Base-by-base conservation (phyloP, 2,329 filamentous ascomycete genomes). In the Hypoxylon sp. region DNA sequence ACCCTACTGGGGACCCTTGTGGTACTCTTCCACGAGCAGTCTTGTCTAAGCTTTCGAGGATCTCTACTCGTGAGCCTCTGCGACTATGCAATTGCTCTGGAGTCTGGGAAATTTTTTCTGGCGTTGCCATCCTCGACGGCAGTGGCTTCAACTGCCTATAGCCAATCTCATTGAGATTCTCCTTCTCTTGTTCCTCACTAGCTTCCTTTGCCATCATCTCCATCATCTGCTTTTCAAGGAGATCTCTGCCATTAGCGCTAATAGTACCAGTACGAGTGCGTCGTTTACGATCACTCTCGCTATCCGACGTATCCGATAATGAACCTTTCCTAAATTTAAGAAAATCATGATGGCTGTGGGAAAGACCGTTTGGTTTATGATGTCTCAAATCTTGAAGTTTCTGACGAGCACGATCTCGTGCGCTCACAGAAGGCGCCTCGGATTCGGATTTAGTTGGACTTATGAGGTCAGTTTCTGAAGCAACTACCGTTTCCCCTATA, bases 221-320 rank as follows among this genome's bases (percentile, higher is more conserved):
- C 63, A 84, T 79, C 86, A 90, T 89, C 73, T 89, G 87, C 74
- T 86, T 88, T 67, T 88, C 86, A 11, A 90, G 77, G 11, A 89
- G 79, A 62, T 88, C 85, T 66, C 83, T 85, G 23, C 81, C 82
- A 48, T 79, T 82, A 69, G 82, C 85, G 50, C 82, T 83, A 60
- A 84, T 80, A 1, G 85, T 88, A 10, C 81, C 83, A 14, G 77
- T 81, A 38, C 83, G 82, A 21, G 73, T 77, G 55, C 80, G 78
- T 69, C 76, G 78, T 52, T 76, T 80, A 25, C 79, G 79, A 63
- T 86, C 84, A 61, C 80, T 83, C 45, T 89, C 87, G 49, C 83
- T 87, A 28, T 86, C 86, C 4, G 90, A 91, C 3, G 85, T 84
- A 58, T 89, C 89, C 0, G 90, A 91, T 9, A 82, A 77, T 9